Conservation (phyloP, 768 basidiomycete species). For the Leucocoprinus birnbaumii region DNA sequence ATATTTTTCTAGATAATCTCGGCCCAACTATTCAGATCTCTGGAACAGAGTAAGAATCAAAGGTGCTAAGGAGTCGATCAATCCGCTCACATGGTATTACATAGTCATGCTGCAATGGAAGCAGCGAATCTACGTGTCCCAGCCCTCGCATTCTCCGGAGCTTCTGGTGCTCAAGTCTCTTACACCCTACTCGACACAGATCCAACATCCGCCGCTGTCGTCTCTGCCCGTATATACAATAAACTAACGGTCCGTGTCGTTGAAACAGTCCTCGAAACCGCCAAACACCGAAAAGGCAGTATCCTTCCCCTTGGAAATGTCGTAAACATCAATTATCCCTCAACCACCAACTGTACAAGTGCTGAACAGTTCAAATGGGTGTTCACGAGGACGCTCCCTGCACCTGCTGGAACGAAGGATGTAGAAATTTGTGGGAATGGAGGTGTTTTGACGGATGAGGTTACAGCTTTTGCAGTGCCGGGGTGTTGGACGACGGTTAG, state of each 20-base stretch:
- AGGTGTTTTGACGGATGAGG: constrained; percentile 35
- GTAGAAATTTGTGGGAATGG: constrained; percentile 36
- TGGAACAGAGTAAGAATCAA: constrained; percentile 30
- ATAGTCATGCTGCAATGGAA: constrained; percentile 39
- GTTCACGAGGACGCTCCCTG: constrained; percentile 30
- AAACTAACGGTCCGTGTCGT: constrained; percentile 31
- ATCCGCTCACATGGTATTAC: neutral
- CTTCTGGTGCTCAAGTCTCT: constrained; percentile 32
- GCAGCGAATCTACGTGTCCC: constrained; percentile 38
- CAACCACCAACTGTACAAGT: constrained; percentile 26
- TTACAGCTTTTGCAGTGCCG: constrained; percentile 23
- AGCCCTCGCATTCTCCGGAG: constrained; percentile 35
- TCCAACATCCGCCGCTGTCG: constrained; percentile 23
- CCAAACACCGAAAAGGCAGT: constrained; percentile 17
- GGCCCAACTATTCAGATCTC: constrained; percentile 25
- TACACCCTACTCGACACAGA: constrained; percentile 38
- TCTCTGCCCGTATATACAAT: constrained; percentile 33
- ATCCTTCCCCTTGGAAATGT: constrained; percentile 33
- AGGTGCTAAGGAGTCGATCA: neutral
- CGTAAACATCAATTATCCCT: constrained; percentile 43
- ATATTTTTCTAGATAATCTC: constrained; percentile 20
- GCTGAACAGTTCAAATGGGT: constrained; percentile 32
- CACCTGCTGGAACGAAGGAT: constrained; percentile 24
- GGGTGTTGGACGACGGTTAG: constrained; percentile 38
- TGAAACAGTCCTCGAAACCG: constrained; percentile 20